Conservation (phyloP, 2,329 filamentous ascomycete species). For the Xylaria sp. region DNA sequence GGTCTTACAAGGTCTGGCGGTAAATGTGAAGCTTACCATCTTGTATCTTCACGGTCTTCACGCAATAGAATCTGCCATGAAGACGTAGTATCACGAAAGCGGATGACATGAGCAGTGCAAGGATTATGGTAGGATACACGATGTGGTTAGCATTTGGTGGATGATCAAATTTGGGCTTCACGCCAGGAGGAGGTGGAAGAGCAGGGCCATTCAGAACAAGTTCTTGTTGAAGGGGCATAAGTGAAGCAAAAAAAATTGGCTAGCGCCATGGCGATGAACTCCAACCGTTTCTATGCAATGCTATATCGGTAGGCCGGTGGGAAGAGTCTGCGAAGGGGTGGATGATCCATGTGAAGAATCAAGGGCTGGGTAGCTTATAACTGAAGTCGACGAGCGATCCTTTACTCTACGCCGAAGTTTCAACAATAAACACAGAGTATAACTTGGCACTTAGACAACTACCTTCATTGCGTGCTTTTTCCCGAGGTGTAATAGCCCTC, state of each 20-base stretch:
- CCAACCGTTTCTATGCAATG: not conserved
- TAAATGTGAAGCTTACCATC: constrained; percentile 3
- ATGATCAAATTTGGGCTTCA: constrained; percentile 7
- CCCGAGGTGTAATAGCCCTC: no score
- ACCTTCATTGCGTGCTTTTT: no score
- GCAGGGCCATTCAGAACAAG: constrained; percentile 11
- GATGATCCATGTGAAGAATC: not conserved
- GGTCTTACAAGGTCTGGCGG: not conserved
- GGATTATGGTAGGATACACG: constrained; percentile 7
- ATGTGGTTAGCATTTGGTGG: constrained; percentile 1
- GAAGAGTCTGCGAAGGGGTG: not conserved
- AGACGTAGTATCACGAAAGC: not conserved
- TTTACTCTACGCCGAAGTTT: no score
- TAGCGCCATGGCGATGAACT: not conserved
- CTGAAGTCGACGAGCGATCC: no score
- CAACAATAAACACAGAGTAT: no score
- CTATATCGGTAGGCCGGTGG: not conserved
- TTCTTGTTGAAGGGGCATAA: constrained; percentile 16
- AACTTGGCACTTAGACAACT: no score
- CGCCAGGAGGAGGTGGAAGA: constrained; percentile 7
- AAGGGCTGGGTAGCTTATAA: no score
- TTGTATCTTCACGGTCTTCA: constrained; percentile 12
- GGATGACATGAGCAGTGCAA: not conserved
- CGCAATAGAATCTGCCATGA: constrained; percentile 15
- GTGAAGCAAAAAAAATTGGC: constrained; percentile 16